Percentiles rank a stretch among this genome's conserved stretches.
These are phyloP conservation scores for Dendrobium huoshanense DNA, from an alignment of 106 monocot species.

Conservation along the genomic window DNA sequence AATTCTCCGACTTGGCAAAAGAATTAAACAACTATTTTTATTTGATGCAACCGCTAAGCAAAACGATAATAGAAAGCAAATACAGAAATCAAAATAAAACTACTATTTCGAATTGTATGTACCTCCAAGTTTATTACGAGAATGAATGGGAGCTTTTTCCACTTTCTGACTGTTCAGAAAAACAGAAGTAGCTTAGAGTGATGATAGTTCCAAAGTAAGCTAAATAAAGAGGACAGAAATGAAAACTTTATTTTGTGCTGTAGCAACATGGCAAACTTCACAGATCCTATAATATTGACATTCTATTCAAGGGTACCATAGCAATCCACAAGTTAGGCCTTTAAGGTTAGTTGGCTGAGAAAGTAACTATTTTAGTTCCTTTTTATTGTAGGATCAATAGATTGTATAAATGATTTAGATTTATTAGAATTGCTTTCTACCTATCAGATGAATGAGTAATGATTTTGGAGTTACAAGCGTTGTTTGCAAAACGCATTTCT, in stretches of 20 bases:
- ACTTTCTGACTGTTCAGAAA: conserved; percentile 63
- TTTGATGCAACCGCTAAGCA: background rate
- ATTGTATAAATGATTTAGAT: background rate
- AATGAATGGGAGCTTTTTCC: conserved; percentile 85
- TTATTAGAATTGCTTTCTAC: background rate
- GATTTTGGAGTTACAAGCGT: background rate
- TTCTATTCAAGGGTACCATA: no score
- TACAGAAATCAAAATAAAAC: background rate
- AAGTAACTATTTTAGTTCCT: background rate
- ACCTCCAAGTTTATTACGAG: conserved; percentile 92
- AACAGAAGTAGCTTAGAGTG: background rate
- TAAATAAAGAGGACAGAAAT: background rate
- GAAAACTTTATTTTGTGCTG: no score
- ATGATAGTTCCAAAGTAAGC: background rate
- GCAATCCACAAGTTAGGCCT: background rate
- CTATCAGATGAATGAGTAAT: background rate
- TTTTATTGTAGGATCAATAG: background rate
- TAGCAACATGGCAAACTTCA: no score
- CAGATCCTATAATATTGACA: no score
- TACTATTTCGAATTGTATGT: background rate
- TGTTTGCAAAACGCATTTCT: background rate
- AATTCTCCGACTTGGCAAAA: background rate
- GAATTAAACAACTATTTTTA: background rate
- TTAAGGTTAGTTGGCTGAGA: background rate
- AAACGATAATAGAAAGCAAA: background rate